Conservation (phyloP, 1,284 basidiomycete species). For the Farysia itapuensis region DNA sequence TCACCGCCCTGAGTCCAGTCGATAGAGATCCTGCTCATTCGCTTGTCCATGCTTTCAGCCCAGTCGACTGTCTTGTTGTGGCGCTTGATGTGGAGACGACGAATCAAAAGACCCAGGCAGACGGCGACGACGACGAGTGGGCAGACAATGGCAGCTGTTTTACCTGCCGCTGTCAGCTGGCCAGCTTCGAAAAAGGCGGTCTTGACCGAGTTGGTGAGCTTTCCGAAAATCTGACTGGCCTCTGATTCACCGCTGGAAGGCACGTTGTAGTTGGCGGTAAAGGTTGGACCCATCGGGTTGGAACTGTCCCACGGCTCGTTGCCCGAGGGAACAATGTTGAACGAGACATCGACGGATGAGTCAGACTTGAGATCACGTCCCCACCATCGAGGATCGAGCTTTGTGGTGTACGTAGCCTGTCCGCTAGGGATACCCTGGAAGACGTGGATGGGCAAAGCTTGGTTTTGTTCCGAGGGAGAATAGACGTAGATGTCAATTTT, state of each 20-base stretch:
- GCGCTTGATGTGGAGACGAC: constrained; percentile 55
- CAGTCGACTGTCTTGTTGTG: constrained; percentile 57
- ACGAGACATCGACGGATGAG: constrained; percentile 37
- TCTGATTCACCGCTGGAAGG: constrained; percentile 36
- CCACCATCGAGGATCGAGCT: constrained; percentile 54
- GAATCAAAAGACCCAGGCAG: constrained; percentile 41
- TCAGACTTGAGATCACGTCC: constrained; percentile 34
- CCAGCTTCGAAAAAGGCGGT: constrained; percentile 46
- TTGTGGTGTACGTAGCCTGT: constrained; percentile 30
- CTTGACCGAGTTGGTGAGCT: constrained; percentile 39
- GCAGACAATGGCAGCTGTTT: constrained; percentile 54
- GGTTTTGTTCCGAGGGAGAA: constrained; percentile 34
- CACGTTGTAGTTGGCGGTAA: constrained; percentile 45
- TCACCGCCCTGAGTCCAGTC: constrained; percentile 53
- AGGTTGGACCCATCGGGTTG: constrained; percentile 53
- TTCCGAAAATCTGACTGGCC: constrained; percentile 33
- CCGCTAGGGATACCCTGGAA: constrained; percentile 42
- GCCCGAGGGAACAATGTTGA: constrained; percentile 57
- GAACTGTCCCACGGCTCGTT: constrained; percentile 57
- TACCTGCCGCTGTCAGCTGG: constrained; percentile 44
- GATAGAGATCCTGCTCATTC: constrained; percentile 55
- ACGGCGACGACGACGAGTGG: constrained; percentile 46
- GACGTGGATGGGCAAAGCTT: constrained; percentile 48
- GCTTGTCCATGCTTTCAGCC: constrained; percentile 57
- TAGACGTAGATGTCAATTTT: constrained; percentile 58